phyloP scores from a whole-genome alignment of 148 eudicot genomes.

The Chenopodium berlandieri region DNA sequence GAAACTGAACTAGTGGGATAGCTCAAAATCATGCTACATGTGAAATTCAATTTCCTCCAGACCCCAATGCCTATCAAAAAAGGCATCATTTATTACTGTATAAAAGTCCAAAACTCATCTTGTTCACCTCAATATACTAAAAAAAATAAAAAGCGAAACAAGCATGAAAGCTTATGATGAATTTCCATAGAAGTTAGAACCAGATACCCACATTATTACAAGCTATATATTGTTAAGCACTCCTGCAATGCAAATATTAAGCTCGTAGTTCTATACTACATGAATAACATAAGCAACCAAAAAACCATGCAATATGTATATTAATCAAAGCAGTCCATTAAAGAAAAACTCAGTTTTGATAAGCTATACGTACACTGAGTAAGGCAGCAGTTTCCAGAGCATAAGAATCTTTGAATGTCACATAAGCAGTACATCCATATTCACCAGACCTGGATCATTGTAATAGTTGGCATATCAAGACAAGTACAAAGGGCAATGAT shows the following conservation, averaged over 20 bases:
- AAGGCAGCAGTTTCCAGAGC: constrained; percentile 72
- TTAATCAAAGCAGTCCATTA: not conserved
- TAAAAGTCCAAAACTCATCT: not conserved
- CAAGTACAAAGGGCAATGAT: not conserved
- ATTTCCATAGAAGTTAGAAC: not conserved
- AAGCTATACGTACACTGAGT: constrained; percentile 58
- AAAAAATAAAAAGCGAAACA: not conserved
- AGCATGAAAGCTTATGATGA: no score
- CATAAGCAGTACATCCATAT: constrained; percentile 58
- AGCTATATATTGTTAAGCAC: not conserved
- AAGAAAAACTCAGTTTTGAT: not conserved
- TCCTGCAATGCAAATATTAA: not conserved
- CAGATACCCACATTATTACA: not conserved
- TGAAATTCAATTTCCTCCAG: no score
- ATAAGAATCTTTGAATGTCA: constrained; percentile 70
- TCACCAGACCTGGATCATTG: constrained; percentile 50
- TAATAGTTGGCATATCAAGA: constrained; percentile 10
- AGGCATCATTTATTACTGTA: not conserved
- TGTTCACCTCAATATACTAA: not conserved
- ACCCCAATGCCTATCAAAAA: no score
- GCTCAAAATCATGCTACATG: not conserved
- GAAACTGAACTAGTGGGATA: not conserved
- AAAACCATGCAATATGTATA: not conserved
- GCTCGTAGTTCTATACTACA: not conserved
- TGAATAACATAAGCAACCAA: not conserved